phyloP scores from a whole-genome alignment of 2,329 filamentous ascomycete genomes.

The Ophiosphaerella korrae region DNA sequence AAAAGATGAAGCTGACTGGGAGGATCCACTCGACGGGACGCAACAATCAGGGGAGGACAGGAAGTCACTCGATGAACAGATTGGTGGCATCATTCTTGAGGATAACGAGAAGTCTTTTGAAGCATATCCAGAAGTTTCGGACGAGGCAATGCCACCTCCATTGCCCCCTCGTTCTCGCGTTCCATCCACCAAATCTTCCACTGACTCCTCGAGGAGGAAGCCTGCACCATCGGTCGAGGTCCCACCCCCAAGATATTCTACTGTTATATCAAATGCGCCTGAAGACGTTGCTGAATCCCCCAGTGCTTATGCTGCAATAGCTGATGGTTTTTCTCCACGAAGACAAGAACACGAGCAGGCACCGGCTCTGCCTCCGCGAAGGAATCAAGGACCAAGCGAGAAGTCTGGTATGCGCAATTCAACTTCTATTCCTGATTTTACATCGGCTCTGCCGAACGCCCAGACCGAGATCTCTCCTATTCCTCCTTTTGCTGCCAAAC shows the following conservation, averaged over 20 bases:
- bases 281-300: slow-evolving; percentile 47
- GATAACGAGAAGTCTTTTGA: slow-evolving; percentile 45
- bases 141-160: slow-evolving; percentile 36
- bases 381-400: slow-evolving; percentile 33
- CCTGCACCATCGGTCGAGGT: slow-evolving; percentile 49
- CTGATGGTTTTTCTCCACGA: slow-evolving; percentile 47
- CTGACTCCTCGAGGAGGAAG: slow-evolving; percentile 46
- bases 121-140: slow-evolving; percentile 14
- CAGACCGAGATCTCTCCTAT: slow-evolving; percentile 14
- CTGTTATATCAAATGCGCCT: slow-evolving; percentile 47
- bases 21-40: slow-evolving; percentile 52
- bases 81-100: slow-evolving; percentile 50
- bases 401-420: slow-evolving; percentile 45
- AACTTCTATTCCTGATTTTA: slow-evolving; percentile 28
- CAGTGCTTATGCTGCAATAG: slow-evolving; percentile 45
- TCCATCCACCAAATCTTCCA: slow-evolving; percentile 32
- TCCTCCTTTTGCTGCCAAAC: slow-evolving; percentile 40
- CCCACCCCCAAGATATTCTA: slow-evolving; percentile 51
- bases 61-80: slow-evolving; percentile 43
- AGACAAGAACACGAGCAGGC: slow-evolving; percentile 19
- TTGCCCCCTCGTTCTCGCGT: slow-evolving; percentile 45
- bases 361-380: slow-evolving; percentile 20
- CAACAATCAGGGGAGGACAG: slow-evolving; percentile 28
- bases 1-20: slow-evolving; percentile 50
- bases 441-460: slow-evolving; percentile 8